Evolutionary conservation across 495 filamentous ascomycete species (phyloP), one percentile per base, ranked within the genome.

Genomic region (Lasiosphaeris hirsuta): DNA sequence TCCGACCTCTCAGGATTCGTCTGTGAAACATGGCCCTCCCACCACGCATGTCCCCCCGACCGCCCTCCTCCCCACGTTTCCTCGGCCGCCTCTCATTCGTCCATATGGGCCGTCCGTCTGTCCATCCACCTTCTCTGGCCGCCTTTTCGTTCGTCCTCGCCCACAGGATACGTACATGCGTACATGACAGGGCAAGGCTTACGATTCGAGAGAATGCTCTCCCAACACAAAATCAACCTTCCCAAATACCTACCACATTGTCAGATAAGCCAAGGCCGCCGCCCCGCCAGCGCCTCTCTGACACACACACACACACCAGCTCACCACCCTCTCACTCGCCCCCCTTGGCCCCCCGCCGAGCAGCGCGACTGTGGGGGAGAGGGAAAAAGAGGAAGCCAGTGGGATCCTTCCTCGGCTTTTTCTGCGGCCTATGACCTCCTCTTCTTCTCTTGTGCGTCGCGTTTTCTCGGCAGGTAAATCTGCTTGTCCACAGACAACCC

Each of bases 331-430:
- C 17, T 17, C 43, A 3, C 14, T 23, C 43, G 8, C 13, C 43
- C 43, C 43, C 43, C 13, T 46, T 46, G 8, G 18, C 15, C 15
- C 9, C 17, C 43, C 30, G 43, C 43, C 43, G 43, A 46, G 43
- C 9, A 46, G 30, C 43, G 14, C 43, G 43, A 46, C 43, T 46
- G 43, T 46, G 43, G 43, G 43, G 43, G 43, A 23, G 15, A 13
- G 30, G 17, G 11, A 17, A 8, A 46, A 23, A 46, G 14, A 23
- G 10, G 48, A 51, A 46, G 5, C 63, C 60, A 66, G 63, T 66
- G 60, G 60, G 58, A 57, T 61, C 43, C 17, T 48, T 59, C 54
- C 62, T 57, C 63, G 63, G 53, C 48, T 14, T 37, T 52, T 48
- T 59, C 49, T 56, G 56, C 57, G 37, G 39, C 49, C 34, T 19